Evolutionary conservation across 2,329 filamentous ascomycete species (phyloP), one percentile per base, ranked within the genome.

Genomic region (Amauroascus verrucosus): DNA sequence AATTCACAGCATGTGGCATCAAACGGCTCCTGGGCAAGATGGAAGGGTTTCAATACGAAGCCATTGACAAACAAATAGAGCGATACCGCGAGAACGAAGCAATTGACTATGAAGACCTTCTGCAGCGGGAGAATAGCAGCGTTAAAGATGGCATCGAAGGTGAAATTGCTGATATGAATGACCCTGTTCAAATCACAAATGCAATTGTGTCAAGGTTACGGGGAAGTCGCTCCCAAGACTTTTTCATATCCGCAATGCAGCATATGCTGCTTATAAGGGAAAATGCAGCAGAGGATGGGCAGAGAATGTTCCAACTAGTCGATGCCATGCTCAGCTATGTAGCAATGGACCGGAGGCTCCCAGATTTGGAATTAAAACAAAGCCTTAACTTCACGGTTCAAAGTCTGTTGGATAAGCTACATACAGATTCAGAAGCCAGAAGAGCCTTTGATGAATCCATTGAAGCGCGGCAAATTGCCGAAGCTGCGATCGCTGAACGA

Each of bases 321-420:
- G 93, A 98, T 70, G 85, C 88, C n/a, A 97, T 97, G 89, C 82
- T 98, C 60, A 95, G 89, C 70, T 97, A 97, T 70, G 91, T 98
- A 58, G 91, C 91, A 62, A 98, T 98, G 91, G 93, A 98, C 70
- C 82, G 93, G 65, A 81, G 93, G 58, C 72, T 97, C 59, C 93
- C 93, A 37, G 91, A 98, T 70, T 91, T 97, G 83, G 93, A 98
- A 68, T 80, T 98, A 56, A 96, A 96, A 74, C 91, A 97, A 69
- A 95, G 89, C 65, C 80, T 98, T 59, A 96, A 95, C 68, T 97
- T 97, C 64, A 96, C 91, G 0, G 93, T 98, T 8, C 93, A 97
- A 72, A 95, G 82, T 68, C 77, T 98, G 61, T 77, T 98, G 58
- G 93, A 97, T 73, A 95, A 94, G 72, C 77, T 98, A 50, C 93